Percentiles rank a stretch among this genome's conserved stretches.
These are phyloP conservation scores for Glarea lozoyensis DNA, from an alignment of 495 filamentous ascomycete species.

Conservation along the genomic window DNA sequence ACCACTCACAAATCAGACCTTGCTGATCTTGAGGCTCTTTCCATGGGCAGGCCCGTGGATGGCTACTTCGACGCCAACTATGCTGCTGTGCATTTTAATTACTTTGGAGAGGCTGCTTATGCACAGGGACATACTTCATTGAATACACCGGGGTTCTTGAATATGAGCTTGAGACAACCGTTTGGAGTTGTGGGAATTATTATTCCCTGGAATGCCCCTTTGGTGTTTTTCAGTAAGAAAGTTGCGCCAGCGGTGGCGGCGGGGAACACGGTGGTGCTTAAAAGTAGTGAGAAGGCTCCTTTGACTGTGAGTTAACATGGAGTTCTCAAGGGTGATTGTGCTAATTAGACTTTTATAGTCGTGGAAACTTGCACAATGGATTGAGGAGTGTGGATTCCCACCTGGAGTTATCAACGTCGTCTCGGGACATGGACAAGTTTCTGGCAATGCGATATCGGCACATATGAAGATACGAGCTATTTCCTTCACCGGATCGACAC, in stretches of 20 bases:
- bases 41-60: conserved; percentile 38
- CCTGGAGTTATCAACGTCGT: conserved; percentile 1
- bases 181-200: conserved; percentile 28
- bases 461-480: conserved; percentile 56
- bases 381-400: conserved; percentile 2
- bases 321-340: too few relatives aligned
- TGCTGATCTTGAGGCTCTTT: conserved; percentile 40
- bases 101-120: conserved; percentile 25
- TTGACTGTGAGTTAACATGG: conserved; percentile 27
- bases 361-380: conserved; percentile 39
- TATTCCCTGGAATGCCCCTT: conserved; percentile 35
- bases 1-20: conserved; percentile 65
- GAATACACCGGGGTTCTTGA: conserved; percentile 2
- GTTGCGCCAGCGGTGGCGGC: conserved; percentile 27
- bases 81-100: conserved; percentile 21
- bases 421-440: not conserved
- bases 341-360: too few relatives aligned
- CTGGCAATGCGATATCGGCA: conserved; percentile 15
- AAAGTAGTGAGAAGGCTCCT: conserved; percentile 55
- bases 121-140: not conserved
- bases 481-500: conserved; percentile 77
- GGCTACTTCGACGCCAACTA: conserved; percentile 23
- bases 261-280: conserved; percentile 53
- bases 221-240: conserved; percentile 33
- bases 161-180: conserved; percentile 24